Evolutionary conservation across 2,329 filamentous ascomycete species (phyloP).

Genomic region (Xylaria sp.): DNA sequence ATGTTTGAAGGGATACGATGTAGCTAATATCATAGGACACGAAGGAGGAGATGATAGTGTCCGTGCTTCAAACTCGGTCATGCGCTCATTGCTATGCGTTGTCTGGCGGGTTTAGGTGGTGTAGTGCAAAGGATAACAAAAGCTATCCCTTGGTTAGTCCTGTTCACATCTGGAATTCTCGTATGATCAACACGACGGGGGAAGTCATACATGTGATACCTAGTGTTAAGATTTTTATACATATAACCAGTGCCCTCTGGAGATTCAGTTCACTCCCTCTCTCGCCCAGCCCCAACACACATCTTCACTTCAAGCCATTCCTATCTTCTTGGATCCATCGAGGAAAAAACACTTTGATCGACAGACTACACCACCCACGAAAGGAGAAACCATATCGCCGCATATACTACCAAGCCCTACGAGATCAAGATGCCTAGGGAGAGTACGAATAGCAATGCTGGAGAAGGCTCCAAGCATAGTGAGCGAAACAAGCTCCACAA

Average conservation of each 20-base stretch:
- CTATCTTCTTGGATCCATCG: neutral
- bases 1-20: no score
- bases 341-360: no score
- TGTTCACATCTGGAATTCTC: no score
- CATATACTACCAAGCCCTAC: neutral
- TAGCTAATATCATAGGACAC: no score
- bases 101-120: no score
- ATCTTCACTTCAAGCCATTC: neutral
- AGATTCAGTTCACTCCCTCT: neutral
- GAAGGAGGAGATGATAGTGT: no score
- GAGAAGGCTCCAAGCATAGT: neutral
- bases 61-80: no score
- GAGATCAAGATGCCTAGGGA: neutral
- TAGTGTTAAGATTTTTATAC: neutral
- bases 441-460: no score
- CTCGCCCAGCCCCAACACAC: neutral
- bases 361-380: no score
- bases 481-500: neutral
- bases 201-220: neutral
- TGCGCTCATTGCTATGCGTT: no score
- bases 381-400: neutral
- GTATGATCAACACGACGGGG: neutral
- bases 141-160: no score
- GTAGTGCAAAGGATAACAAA: no score
- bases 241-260: neutral